Percentiles rank a stretch among this genome's conserved stretches.
These are phyloP conservation scores for Blastocystis sp. DNA, from an alignment of 352 stramenopile genomes.

Conservation along the genomic window DNA sequence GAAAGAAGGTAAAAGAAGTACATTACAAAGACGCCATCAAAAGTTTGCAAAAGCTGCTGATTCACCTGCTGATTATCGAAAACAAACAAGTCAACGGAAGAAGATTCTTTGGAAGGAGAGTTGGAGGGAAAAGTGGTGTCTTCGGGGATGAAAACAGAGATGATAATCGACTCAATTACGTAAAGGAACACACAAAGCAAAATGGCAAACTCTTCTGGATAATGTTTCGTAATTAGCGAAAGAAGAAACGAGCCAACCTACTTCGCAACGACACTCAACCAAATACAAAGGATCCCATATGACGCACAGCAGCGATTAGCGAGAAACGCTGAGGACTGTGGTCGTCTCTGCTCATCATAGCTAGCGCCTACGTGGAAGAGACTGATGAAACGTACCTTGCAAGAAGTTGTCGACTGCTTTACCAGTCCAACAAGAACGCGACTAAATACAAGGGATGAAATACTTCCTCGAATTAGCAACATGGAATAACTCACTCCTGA, in stretches of 20 bases:
- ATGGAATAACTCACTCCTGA: conserved; percentile 20
- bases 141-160: background rate
- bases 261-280: background rate
- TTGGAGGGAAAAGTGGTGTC: background rate
- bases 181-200: conserved; percentile 12
- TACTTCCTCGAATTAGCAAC: conserved; percentile 14
- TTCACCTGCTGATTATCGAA: background rate
- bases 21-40: background rate
- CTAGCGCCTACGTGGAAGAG: background rate
- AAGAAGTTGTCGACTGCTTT: conserved; percentile 53
- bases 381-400: background rate
- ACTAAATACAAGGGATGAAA: background rate
- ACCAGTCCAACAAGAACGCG: conserved; percentile 28
- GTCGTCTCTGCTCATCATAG: conserved; percentile 5
- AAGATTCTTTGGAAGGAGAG: background rate
- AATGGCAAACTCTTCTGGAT: background rate
- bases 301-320: conserved; percentile 10
- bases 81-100: background rate
- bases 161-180: background rate
- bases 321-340: background rate
- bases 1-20: background rate
- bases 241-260: conserved; percentile 22
- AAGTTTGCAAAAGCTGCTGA: background rate
- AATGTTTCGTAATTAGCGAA: conserved; percentile 11
- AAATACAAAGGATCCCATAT: conserved; percentile 45